Percentiles rank a stretch among this genome's conserved stretches.
Evolutionary conservation across 179 eudicot species (phyloP).

Genomic region (Camellia oleifera): DNA sequence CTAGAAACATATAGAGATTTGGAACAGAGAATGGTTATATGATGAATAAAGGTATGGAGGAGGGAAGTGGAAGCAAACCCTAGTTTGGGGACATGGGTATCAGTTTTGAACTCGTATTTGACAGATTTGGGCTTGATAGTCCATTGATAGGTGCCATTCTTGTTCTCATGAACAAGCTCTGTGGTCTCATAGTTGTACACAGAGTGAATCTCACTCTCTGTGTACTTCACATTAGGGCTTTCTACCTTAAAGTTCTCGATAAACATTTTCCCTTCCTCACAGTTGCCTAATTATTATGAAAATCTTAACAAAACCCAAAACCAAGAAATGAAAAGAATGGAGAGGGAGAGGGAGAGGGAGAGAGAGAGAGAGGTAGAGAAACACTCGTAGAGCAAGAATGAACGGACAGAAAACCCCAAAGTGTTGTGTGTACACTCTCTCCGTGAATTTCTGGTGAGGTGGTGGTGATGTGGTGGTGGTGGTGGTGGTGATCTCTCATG

Average conservation of each 20-base stretch:
- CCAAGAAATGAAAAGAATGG: neutral
- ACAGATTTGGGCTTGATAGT: conserved; percentile 83
- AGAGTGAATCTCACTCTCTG: conserved; percentile 72
- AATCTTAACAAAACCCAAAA: neutral
- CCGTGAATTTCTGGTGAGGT: neutral
- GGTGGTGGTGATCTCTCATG: neutral
- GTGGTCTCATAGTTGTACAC: conserved; percentile 79
- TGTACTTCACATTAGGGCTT: conserved; percentile 82
- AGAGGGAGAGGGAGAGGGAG: conserved; percentile 9
- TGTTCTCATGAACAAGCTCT: conserved; percentile 83
- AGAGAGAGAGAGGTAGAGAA: conserved; percentile 1
- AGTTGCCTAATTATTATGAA: neutral
- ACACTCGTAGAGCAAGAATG: too few relatives aligned
- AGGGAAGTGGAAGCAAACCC: conserved; percentile 40
- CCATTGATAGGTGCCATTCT: conserved; percentile 82
- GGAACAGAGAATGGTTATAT: too few relatives aligned
- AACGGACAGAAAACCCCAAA: neutral
- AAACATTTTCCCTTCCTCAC: conserved; percentile 45
- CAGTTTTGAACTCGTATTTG: conserved; percentile 78
- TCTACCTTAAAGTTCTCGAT: conserved; percentile 87
- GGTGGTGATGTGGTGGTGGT: too few relatives aligned
- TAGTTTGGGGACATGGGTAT: conserved; percentile 74
- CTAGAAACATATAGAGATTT: neutral
- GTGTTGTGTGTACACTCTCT: neutral
- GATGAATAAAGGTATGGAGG: too few relatives aligned